Percentiles rank a stretch among this genome's conserved stretches.
Conservation (phyloP, 2,329 filamentous ascomycete genomes). For the Apiospora koreana region DNA sequence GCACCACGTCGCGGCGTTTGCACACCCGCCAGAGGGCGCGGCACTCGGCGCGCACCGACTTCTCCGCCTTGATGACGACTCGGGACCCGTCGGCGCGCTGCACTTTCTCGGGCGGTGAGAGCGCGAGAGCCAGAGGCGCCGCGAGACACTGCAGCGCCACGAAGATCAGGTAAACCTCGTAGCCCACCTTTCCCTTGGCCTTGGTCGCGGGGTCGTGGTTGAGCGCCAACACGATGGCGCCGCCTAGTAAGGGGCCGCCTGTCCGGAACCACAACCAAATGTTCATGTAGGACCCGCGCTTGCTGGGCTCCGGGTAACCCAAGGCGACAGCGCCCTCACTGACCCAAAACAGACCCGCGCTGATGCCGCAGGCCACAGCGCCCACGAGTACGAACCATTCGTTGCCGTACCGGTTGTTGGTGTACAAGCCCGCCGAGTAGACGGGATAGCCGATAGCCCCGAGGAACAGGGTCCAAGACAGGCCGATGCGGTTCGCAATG, state of each 20-base stretch:
- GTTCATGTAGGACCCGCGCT: conserved; percentile 64
- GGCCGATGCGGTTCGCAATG: conserved; percentile 35
- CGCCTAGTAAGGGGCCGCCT: conserved; percentile 63
- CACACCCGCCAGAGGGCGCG: conserved; percentile 62
- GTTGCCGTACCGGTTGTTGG: conserved; percentile 48
- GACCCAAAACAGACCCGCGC: conserved; percentile 75
- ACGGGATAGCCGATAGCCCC: conserved; percentile 36
- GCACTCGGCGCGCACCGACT: conserved; percentile 58
- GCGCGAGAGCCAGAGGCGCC: conserved; percentile 61
- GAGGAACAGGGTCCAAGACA: conserved; percentile 34
- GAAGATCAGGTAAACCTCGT: conserved; percentile 68
- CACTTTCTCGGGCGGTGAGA: conserved; percentile 63
- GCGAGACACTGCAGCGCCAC: conserved; percentile 68
- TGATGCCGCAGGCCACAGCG: conserved; percentile 68
- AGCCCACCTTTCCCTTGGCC: conserved; percentile 59
- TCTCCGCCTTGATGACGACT: conserved; percentile 64
- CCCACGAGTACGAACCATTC: conserved; percentile 70
- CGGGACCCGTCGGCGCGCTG: conserved; percentile 65
- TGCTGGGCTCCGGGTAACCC: conserved; percentile 70
- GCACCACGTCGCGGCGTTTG: conserved; percentile 70
- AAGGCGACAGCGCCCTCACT: conserved; percentile 74
- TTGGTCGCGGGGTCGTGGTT: conserved; percentile 56
- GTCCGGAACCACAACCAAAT: conserved; percentile 65
- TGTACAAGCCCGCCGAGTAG: conserved; percentile 38
- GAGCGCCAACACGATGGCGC: conserved; percentile 69